A percentile compares a stretch with the other conserved stretches of the same genome.
phyloP scores from a whole-genome alignment of 495 filamentous ascomycete genomes.

The Neurospora sp. region DNA sequence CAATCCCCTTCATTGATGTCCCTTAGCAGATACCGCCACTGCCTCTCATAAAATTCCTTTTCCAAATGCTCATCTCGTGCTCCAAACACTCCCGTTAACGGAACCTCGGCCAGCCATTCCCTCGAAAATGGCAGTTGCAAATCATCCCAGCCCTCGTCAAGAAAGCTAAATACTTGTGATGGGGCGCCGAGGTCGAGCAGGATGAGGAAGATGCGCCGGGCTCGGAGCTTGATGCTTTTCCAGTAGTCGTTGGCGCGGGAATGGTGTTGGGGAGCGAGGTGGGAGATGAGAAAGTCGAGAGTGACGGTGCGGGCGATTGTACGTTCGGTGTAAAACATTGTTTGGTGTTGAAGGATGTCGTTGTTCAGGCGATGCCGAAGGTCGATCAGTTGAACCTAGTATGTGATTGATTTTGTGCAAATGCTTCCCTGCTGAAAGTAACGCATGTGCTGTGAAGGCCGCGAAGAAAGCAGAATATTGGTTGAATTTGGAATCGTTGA shows the following conservation, averaged over 20 bases:
- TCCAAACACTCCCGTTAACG: constrained; percentile 2
- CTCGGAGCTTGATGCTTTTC: constrained; percentile 80
- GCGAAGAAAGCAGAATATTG: not conserved
- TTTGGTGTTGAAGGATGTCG: not conserved
- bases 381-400: not conserved
- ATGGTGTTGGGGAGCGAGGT: constrained; percentile 27
- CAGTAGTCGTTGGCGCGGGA: constrained; percentile 42
- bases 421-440: not conserved
- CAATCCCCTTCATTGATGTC: constrained; percentile 62
- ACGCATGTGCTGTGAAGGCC: not conserved
- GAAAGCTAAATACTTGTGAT: constrained; percentile 73
- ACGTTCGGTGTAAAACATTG: not conserved
- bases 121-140: constrained; percentile 73
- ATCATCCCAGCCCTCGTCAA: constrained; percentile 84
- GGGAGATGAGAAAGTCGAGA: constrained; percentile 55
- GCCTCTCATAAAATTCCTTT: constrained; percentile 65
- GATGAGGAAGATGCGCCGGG: constrained; percentile 72
- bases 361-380: not conserved
- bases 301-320: constrained; percentile 34
- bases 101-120: constrained; percentile 54
- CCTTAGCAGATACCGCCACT: constrained; percentile 72
- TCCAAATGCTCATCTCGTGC: constrained; percentile 53
- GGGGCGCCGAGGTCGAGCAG: constrained; percentile 70
- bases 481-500: not conserved
- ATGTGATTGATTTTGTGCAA: not conserved